phyloP scores from a whole-genome alignment of 805 yeast genomes.

The Wickerhamiella lipophila region DNA sequence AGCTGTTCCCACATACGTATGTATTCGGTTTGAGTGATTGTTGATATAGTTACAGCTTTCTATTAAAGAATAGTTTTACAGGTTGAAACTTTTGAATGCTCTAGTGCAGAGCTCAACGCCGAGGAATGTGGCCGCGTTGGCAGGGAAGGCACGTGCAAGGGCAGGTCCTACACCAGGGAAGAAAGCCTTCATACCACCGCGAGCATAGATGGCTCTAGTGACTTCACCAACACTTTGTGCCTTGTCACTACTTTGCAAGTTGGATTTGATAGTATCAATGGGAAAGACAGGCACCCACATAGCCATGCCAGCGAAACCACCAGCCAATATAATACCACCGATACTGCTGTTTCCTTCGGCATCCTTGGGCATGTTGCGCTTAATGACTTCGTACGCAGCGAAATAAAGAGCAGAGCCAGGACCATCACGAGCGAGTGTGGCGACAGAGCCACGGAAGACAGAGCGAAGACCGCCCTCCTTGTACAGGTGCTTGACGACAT shows the following conservation, averaged over 20 bases:
- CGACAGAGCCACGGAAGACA: constrained; percentile 78
- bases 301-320: constrained; percentile 91
- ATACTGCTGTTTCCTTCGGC: constrained; percentile 52
- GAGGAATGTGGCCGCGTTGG: constrained; percentile 96
- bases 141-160: constrained; percentile 86
- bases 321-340: constrained; percentile 70
- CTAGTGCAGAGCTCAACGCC: constrained; percentile 75
- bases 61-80: constrained; percentile 11
- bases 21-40: no score
- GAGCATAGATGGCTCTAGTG: constrained; percentile 52
- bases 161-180: constrained; percentile 99
- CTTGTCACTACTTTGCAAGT: constrained; percentile 53
- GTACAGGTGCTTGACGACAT: constrained; percentile 56
- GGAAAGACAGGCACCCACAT: constrained; percentile 98
- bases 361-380: constrained; percentile 34
- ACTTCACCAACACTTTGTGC: constrained; percentile 46
- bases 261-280: constrained; percentile 82
- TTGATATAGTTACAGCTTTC: no score
- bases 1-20: no score
- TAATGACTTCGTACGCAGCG: constrained; percentile 81
- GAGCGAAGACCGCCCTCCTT: constrained; percentile 73
- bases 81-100: constrained; percentile 22
- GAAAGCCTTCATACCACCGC: constrained; percentile 78
- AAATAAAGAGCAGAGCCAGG: constrained; percentile 95
- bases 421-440: constrained; percentile 92